Evolutionary conservation across 169 alveolate genomes (phyloP), one percentile per base, ranked within the genome.

Genomic region (Plasmodium cynomolgi): DNA sequence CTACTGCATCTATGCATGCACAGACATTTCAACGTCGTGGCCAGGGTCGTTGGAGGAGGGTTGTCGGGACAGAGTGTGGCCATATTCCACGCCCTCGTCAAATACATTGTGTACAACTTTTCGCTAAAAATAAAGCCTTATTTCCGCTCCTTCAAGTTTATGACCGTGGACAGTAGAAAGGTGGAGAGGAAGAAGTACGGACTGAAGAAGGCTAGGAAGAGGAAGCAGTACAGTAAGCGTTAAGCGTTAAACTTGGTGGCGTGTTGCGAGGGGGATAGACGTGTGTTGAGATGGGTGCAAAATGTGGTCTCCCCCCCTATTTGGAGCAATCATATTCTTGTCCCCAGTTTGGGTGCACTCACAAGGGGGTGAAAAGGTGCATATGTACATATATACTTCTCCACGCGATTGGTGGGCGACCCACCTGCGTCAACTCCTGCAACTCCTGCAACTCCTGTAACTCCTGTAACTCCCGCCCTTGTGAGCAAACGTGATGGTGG

Each of bases 51-150:
- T 15, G 97, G 97, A 15, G 97, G 97, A 13, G 97, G 97, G 1
- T 92, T 95, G 23, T 74, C 97, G 0, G 97, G 97, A 0, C 97
- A 96, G 68, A 73, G 96, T 33, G 97, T 93, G n/a, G 97, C 97
- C 23, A 96, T 96, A 26, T 84, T 96, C 68, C 97, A 96, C 86
- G 97, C 97, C 39, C 92, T 96, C 29, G 95, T 92, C 17, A 84
- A 95, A 92, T 96, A 96, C 94, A 84, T 96, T 17, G 83, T 84
- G 29, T 81, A 86, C 79, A 93, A 94, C 37, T 88, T 96, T 44
- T 88, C 97, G 29, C 96, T 96, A 15, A 96, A 95, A 84, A 77
- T 95, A 34, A 95, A 96, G 75, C 96, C 96, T 0, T 85, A 8
- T 26, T 85, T 85, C 79, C 84, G 93, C 6, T 85, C 93, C 37